Percentiles rank a stretch among this genome's conserved stretches.
Evolutionary conservation across 2,329 filamentous ascomycete species (phyloP).

Genomic region (Cladosporium velox): DNA sequence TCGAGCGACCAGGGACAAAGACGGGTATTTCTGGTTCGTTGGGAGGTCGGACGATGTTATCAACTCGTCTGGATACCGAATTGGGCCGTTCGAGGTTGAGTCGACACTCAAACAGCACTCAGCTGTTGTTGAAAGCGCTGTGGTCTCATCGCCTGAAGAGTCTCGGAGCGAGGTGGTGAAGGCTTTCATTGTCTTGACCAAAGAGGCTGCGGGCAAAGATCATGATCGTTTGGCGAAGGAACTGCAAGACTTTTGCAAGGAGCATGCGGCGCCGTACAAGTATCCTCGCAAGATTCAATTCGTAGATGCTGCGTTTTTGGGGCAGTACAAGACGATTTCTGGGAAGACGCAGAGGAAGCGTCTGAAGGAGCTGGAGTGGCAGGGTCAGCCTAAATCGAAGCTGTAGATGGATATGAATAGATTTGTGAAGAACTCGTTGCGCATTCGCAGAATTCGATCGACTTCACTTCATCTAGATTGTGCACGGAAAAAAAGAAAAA

Average conservation of each 20-base stretch:
- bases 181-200: slow-evolving; percentile 43
- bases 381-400: slow-evolving; percentile 29
- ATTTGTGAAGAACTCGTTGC: background rate
- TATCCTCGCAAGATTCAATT: slow-evolving; percentile 46
- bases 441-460: background rate
- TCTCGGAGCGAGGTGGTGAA: slow-evolving; percentile 45
- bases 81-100: slow-evolving; percentile 47
- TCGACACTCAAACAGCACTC: slow-evolving; percentile 45
- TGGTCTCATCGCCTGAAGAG: slow-evolving; percentile 43
- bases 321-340: slow-evolving; percentile 42
- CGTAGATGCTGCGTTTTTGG: slow-evolving; percentile 40
- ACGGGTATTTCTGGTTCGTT: slow-evolving; percentile 99
- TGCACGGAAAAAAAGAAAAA: background rate
- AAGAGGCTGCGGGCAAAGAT: slow-evolving; percentile 27
- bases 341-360: slow-evolving; percentile 38
- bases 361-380: slow-evolving; percentile 42
- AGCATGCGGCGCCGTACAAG: slow-evolving; percentile 45
- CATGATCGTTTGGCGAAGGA: slow-evolving; percentile 35
- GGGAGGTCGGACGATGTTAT: slow-evolving; percentile 84
- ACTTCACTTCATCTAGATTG: background rate
- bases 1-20: slow-evolving; percentile 89
- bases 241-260: slow-evolving; percentile 45
- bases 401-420: slow-evolving; percentile 9
- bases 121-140: slow-evolving; percentile 43
- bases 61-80: slow-evolving; percentile 44